These are phyloP conservation scores for Aspergillus coremiiformis DNA, from an alignment of 495 filamentous ascomycete species.

Conservation along the genomic window DNA sequence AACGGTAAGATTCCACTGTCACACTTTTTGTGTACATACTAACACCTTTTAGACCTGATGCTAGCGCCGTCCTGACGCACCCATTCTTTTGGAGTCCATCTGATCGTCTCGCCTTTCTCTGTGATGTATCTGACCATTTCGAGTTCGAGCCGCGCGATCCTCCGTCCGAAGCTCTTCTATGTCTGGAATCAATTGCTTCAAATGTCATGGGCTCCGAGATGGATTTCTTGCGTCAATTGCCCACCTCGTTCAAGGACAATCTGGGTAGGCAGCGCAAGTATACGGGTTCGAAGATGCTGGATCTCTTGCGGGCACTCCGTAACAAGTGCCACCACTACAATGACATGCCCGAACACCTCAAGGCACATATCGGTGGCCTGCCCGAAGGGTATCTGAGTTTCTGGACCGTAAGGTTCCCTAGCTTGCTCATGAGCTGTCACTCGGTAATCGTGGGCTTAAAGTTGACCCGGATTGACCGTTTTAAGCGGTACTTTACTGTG, in stretches of 20 bases:
- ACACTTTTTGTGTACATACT: constrained; percentile 4
- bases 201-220: constrained; percentile 48
- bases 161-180: constrained; percentile 56
- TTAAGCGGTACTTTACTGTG: constrained; percentile 61
- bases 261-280: constrained; percentile 95
- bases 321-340: constrained; percentile 96
- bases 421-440: constrained; percentile 74
- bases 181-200: constrained; percentile 51
- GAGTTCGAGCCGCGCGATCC: constrained; percentile 83
- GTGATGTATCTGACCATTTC: constrained; percentile 90
- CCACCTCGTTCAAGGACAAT: constrained; percentile 73
- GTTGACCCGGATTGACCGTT: constrained; percentile 61
- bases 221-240: constrained; percentile 73
- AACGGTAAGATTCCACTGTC: constrained; percentile 37
- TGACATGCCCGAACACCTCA: constrained; percentile 74
- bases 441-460: constrained; percentile 58
- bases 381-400: constrained; percentile 82
- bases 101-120: constrained; percentile 82
- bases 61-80: constrained; percentile 73
- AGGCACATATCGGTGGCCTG: constrained; percentile 67
- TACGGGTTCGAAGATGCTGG: constrained; percentile 70
- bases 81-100: constrained; percentile 94
- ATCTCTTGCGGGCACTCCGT: constrained; percentile 80
- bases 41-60: constrained; percentile 47
- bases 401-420: constrained; percentile 77